A percentile compares a stretch with the other conserved stretches of the same genome.
Conservation (phyloP, 2,329 filamentous ascomycete genomes). For the Hortaea sp. region DNA sequence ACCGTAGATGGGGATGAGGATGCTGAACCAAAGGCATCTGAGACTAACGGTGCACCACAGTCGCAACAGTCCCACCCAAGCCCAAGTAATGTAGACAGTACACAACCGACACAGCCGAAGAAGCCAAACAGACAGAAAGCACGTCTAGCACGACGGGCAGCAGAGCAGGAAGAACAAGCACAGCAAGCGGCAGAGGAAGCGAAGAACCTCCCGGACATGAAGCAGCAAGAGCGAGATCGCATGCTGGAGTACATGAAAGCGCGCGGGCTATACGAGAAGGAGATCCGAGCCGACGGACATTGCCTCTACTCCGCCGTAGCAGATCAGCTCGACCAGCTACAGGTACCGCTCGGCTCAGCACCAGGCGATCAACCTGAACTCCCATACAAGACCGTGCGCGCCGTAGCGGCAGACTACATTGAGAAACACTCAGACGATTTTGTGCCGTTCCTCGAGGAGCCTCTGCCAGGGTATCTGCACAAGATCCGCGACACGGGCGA, state of each 20-base stretch:
- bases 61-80: conserved; percentile 7
- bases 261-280: conserved; percentile 59
- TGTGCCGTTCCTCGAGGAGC: conserved; percentile 75
- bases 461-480: conserved; percentile 58
- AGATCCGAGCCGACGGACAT: conserved; percentile 84
- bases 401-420: conserved; percentile 70
- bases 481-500: conserved; percentile 82
- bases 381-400: conserved; percentile 57
- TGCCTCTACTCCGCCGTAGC: conserved; percentile 89
- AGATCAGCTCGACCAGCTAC: conserved; percentile 56
- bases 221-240: conserved; percentile 56
- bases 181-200: conserved; percentile 66
- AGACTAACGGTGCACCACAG: not conserved
- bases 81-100: conserved; percentile 3
- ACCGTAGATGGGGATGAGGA: not conserved
- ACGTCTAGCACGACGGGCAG: conserved; percentile 76
- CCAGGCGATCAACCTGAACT: not conserved
- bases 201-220: conserved; percentile 59
- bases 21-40: not conserved
- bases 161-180: conserved; percentile 64
- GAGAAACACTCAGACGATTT: conserved; percentile 66
- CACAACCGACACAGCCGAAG: conserved; percentile 33
- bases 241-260: conserved; percentile 60
- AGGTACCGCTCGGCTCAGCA: conserved; percentile 31
- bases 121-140: conserved; percentile 91